Evolutionary conservation across 2,329 filamentous ascomycete genomes (phyloP), one percentile per base, ranked within the genome.

Genomic region (Diaporthe destruens): DNA sequence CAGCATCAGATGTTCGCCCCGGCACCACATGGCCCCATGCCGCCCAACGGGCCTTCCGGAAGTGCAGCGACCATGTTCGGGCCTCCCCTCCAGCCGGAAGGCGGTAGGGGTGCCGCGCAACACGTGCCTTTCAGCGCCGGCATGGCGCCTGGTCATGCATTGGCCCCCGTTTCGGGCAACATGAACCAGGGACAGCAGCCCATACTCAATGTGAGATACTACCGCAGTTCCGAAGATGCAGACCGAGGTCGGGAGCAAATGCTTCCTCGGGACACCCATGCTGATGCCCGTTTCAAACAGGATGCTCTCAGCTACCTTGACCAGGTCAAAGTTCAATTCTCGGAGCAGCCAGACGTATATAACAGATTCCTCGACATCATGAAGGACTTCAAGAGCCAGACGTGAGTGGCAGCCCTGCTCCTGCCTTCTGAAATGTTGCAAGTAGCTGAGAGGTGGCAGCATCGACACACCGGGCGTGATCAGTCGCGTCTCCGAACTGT

Each of bases 381-480:
- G 96, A 99, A 99, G 80, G 96, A 99, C 78, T 99, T 99, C 82
- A 99, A 99, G 84, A 98, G 95, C 78, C 96, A 98, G 84, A 95
- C 95, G 90, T 95, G 86, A 84, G 93, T 88, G 16, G 14, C 71
- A 59, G 55, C 53, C 55, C 36, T 69, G n/a, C 16, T 20, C 47
- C 73, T 51, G 23, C 20, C 16, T 14, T 39, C 3, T 29, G n/a
- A 56, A 44, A 36, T 16, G 25, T 25, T 34, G 11, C 47, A 39
- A 18, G 34, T 53, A 42, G n/a, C 78, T 78, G 74, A 77, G 57
- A 3, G 57, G 8, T n/a, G 34, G 34, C 72, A 92, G 93, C 4
- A 99, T 99, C 78, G 96, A 99, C 80, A 99, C 96, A 0, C 96
- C 96, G 0, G 96, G 96, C 1, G 96, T 99, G 3, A 99, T 99